Evolutionary conservation across 495 filamentous ascomycete species (phyloP).

Genomic region (Pyrenopolyporus hunteri): DNA sequence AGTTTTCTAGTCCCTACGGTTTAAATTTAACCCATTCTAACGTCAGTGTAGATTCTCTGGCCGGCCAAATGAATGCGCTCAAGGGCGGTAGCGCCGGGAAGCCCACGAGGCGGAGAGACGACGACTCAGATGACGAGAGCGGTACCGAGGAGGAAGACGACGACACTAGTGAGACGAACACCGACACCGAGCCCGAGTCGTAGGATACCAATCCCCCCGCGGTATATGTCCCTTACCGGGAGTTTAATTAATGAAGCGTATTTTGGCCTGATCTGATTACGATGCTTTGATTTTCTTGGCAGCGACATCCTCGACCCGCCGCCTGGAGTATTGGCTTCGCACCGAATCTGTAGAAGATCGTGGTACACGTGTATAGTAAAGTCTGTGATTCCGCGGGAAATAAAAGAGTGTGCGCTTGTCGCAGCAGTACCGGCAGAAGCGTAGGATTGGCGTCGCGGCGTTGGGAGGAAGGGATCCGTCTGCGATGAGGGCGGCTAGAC

Average conservation of each 20-base stretch:
- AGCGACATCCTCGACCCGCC: too few species aligned
- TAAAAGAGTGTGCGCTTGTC: constrained; percentile 3
- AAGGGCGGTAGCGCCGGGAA: constrained; percentile 67
- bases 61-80: constrained; percentile 91
- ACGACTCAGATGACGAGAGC: constrained; percentile 72
- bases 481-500: constrained; percentile 8
- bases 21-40: constrained; percentile 39
- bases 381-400: constrained; percentile 1
- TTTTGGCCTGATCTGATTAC: too few species aligned
- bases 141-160: constrained; percentile 85
- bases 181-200: constrained; percentile 74
- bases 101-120: constrained; percentile 61
- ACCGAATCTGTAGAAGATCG: neutral
- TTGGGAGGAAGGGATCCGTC: constrained; percentile 11
- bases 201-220: constrained; percentile 14
- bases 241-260: too few species aligned
- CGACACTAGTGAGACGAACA: constrained; percentile 78
- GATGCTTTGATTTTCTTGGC: too few species aligned
- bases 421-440: constrained; percentile 11
- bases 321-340: neutral
- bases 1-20: constrained; percentile 42
- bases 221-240: neutral
- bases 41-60: constrained; percentile 75
- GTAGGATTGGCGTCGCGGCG: constrained; percentile 33
- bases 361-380: constrained; percentile 17